Evolutionary conservation across 1,284 basidiomycete species (phyloP), one percentile per base, ranked within the genome.

Genomic region (Papiliotrema flavescens): DNA sequence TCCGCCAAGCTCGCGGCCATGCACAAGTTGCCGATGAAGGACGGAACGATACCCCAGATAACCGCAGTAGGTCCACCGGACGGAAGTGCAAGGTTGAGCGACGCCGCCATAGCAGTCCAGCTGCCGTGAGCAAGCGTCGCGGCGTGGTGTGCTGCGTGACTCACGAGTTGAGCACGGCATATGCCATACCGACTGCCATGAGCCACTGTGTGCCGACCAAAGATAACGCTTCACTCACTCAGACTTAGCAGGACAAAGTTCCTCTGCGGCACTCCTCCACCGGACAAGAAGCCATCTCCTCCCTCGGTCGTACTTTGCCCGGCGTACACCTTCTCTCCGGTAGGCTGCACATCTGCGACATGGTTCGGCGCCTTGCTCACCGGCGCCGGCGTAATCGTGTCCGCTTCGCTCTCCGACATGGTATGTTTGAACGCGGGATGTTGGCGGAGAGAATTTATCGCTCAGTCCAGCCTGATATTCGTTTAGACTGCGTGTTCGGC

Each of bases 1-100:
- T 51, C 49, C 8, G 49, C 49, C 3, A 51, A n/a, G 44, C 37
- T 42, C 2, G 49, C 49, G 3, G 49, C 49, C 49, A 51, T 51
- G 22, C 41, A 43, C 41, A 51, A n/a, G 24, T 51, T 51, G 15
- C 49, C 37, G 41, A 51, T 42, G 22, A 41, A 40, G 19, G 49
- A 40, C 4, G 37, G 49, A 22, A 74, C 35, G 32, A 75, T 60
- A 13, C 74, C 74, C 70, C 70, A 76, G 19, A 74, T 60, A 41
- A 74, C 65, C 0, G 70, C 66, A 2, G 66, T 63, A 14, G 67
- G 62, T 0, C 73, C 74, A 5, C 73, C 74, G 0, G 69, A 69
- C 13, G 67, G 46, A 19, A 76, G 64, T 14, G 65, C 56, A 39
- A 67, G 36, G 39, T 36, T 41, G 32, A 67, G 57, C 6, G 48